Conservation (phyloP, 2,329 filamentous ascomycete species). For the Trichoderma harzianum region DNA sequence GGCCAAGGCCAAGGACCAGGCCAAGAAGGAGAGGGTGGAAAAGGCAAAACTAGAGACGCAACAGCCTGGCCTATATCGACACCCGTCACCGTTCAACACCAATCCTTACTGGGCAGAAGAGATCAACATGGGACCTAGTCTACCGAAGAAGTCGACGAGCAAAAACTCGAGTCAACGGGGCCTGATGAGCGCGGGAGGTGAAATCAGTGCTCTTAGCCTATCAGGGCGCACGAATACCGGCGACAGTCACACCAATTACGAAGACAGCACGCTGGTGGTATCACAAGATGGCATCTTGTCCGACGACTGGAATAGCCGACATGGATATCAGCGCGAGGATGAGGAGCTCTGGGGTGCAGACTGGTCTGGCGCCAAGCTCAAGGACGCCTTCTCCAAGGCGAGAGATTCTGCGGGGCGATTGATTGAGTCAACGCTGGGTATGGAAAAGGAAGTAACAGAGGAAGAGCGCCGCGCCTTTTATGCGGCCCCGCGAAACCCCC, state of each 20-base stretch:
- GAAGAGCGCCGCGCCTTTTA: conserved; percentile 59
- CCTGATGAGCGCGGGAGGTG: conserved; percentile 54
- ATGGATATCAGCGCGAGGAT: conserved; percentile 80
- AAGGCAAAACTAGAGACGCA: conserved; percentile 63
- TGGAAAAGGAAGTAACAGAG: conserved; percentile 52
- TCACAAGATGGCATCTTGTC: conserved; percentile 39
- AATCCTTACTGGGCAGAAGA: conserved; percentile 89
- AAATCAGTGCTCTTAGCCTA: conserved; percentile 46
- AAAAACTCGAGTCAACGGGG: conserved; percentile 59
- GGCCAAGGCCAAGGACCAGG: conserved; percentile 67
- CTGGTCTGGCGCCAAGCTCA: conserved; percentile 55
- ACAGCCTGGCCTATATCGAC: conserved; percentile 70
- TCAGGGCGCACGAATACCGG: conserved; percentile 38
- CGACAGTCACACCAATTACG: conserved; percentile 35
- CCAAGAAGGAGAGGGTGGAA: conserved; percentile 63
- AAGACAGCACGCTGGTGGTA: conserved; percentile 29
- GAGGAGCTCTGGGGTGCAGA: conserved; percentile 75
- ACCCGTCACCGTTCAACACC: conserved; percentile 78
- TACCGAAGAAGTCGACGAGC: conserved; percentile 59
- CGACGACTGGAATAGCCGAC: conserved; percentile 65
- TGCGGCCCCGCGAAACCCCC: conserved; percentile 59
- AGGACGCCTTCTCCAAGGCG: conserved; percentile 58
- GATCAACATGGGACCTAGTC: conserved; percentile 74
- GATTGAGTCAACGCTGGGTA: conserved; percentile 50
- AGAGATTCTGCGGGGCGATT: conserved; percentile 53